phyloP scores from a whole-genome alignment of 495 filamentous ascomycete species.

The Penicillium paxilli region DNA sequence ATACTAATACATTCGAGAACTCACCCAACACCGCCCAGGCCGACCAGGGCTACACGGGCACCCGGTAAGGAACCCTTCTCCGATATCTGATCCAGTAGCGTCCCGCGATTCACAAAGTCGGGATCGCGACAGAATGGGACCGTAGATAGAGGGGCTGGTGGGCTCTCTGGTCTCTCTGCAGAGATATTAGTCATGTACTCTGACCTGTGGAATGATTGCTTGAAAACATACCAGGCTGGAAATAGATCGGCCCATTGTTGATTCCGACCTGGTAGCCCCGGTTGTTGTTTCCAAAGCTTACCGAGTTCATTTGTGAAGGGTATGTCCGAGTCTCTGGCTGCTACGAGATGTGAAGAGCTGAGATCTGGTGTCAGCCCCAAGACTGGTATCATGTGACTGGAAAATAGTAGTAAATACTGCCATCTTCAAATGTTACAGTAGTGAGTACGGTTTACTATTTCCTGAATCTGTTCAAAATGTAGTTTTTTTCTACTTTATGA shows the following conservation, averaged over 20 bases:
- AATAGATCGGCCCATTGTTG: slow-evolving; percentile 1
- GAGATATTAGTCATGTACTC: too few relatives aligned
- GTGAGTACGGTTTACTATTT: too few relatives aligned
- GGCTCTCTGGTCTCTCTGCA: not conserved
- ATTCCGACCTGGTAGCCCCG: not conserved
- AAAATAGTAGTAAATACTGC: too few relatives aligned
- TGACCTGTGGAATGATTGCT: too few relatives aligned
- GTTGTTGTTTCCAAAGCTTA: not conserved
- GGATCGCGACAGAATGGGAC: slow-evolving; percentile 1
- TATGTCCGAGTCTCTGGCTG: too few relatives aligned
- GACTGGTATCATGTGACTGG: too few relatives aligned
- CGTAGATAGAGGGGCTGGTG: not conserved
- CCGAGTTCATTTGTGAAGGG: not conserved
- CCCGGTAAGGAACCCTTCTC: not conserved
- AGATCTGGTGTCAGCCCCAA: too few relatives aligned
- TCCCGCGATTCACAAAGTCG: not conserved
- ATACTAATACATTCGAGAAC: not conserved
- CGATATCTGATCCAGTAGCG: not conserved
- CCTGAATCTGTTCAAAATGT: too few relatives aligned
- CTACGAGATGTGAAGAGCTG: too few relatives aligned
- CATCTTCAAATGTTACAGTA: too few relatives aligned
- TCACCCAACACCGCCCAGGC: slow-evolving; percentile 5
- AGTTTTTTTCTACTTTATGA: too few relatives aligned
- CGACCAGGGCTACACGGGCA: not conserved
- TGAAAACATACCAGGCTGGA: not conserved